Conservation (phyloP, 2,329 filamentous ascomycete species). For the Fusarium dimerum region DNA sequence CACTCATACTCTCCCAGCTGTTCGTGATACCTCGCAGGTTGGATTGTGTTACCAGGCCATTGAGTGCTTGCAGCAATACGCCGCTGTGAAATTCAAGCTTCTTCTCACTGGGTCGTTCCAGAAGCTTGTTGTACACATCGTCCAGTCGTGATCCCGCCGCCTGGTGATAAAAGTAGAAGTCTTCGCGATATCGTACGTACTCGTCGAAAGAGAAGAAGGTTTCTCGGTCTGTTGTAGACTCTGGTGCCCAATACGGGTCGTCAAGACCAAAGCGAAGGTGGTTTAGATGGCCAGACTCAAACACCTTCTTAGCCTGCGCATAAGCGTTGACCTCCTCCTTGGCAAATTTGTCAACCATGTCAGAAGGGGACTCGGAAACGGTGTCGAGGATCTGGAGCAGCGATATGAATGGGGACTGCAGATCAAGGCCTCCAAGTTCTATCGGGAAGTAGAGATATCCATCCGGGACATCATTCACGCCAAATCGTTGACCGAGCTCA, state of each 20-base stretch:
- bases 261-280: constrained; percentile 7
- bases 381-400: constrained; percentile 41
- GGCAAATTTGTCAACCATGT: constrained; percentile 35
- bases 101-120: constrained; percentile 32
- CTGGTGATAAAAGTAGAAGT: constrained; percentile 34
- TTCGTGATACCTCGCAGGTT: constrained; percentile 24
- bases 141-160: constrained; percentile 23
- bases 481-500: constrained; percentile 54
- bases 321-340: constrained; percentile 39
- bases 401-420: constrained; percentile 47
- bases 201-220: constrained; percentile 49
- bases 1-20: constrained; percentile 35
- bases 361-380: constrained; percentile 31
- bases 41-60: constrained; percentile 14
- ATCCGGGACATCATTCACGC: constrained; percentile 43
- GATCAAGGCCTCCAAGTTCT: constrained; percentile 47
- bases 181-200: constrained; percentile 44
- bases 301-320: constrained; percentile 35
- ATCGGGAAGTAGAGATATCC: constrained; percentile 50
- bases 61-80: constrained; percentile 25
- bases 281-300: constrained; percentile 29
- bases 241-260: constrained; percentile 32
- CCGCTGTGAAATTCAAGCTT: constrained; percentile 29
- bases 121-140: constrained; percentile 38
- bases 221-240: constrained; percentile 30